Conservation (phyloP, 2,329 filamentous ascomycete genomes). For the Helotiales sp. region DNA sequence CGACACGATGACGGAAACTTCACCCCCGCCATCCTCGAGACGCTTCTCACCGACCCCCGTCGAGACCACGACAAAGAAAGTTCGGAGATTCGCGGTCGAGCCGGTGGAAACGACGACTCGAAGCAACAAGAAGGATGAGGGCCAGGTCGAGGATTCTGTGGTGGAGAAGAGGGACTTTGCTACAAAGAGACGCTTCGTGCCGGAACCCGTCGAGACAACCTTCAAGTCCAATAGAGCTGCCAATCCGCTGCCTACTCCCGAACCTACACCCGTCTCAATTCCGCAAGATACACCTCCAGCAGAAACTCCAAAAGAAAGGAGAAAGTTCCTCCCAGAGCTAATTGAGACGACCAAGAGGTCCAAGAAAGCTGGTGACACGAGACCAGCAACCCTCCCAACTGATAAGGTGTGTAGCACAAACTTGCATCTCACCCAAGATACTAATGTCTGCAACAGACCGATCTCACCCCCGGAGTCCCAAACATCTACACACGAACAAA, state of each 20-base stretch:
- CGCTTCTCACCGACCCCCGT: constrained; percentile 36
- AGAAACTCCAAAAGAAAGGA: constrained; percentile 36
- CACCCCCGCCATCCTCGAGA: constrained; percentile 29
- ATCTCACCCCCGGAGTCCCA: constrained; percentile 32
- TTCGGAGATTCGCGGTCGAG: constrained; percentile 41
- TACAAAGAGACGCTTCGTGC: constrained; percentile 60
- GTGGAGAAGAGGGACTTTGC: constrained; percentile 26
- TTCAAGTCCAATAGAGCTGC: constrained; percentile 54
- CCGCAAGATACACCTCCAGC: constrained; percentile 34
- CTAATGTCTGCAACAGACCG: constrained; percentile 28
- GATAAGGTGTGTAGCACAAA: constrained; percentile 68
- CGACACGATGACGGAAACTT: constrained; percentile 29
- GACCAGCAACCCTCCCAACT: constrained; percentile 60
- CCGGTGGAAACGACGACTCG: constrained; percentile 44
- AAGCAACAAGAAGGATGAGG: constrained; percentile 38
- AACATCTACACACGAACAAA: constrained; percentile 34
- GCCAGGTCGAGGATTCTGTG: constrained; percentile 24
- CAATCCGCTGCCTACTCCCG: constrained; percentile 48
- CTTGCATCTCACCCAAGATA: not conserved
- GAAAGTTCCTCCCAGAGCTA: constrained; percentile 73
- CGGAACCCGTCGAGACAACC: constrained; percentile 72
- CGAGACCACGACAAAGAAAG: constrained; percentile 37
- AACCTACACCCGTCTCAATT: constrained; percentile 55
- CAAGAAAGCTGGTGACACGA: constrained; percentile 64
- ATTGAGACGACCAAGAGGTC: constrained; percentile 77